Evolutionary conservation across 192 early-diverging fungal genomes (phyloP).

Genomic region (Coemansia sp.): DNA sequence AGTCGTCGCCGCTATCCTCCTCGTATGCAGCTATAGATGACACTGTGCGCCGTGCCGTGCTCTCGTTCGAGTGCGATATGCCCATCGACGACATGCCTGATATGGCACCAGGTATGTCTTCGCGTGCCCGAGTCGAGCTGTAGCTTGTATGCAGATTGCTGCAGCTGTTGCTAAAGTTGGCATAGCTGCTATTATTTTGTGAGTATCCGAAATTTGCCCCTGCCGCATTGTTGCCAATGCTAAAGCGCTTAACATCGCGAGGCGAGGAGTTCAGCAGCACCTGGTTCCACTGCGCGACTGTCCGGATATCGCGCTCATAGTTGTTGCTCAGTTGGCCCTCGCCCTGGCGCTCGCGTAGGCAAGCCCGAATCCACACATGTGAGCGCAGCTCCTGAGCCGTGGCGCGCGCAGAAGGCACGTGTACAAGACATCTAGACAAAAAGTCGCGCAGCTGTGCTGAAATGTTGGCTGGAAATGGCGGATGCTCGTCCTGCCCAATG

Average conservation of each 20-base stretch:
- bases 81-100: conserved; percentile 53
- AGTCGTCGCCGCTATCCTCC: conserved; percentile 55
- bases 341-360: conserved; percentile 36
- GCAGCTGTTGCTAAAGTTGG: conserved; percentile 26
- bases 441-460: conserved; percentile 66
- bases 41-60: conserved; percentile 44
- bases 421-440: conserved; percentile 73
- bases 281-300: conserved; percentile 54
- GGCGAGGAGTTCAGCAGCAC: conserved; percentile 52
- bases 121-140: conserved; percentile 37
- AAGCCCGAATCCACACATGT: conserved; percentile 52
- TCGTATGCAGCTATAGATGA: conserved; percentile 55
- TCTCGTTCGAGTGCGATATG: conserved; percentile 44
- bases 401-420: conserved; percentile 66
- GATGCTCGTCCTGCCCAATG: conserved; percentile 73
- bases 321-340: conserved; percentile 37
- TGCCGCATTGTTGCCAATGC: conserved; percentile 15
- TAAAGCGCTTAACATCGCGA: conserved; percentile 50
- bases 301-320: conserved; percentile 51
- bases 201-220: neutral
- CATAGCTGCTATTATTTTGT: conserved; percentile 17
- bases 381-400: conserved; percentile 67
- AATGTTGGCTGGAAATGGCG: conserved; percentile 66
- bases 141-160: conserved; percentile 43
- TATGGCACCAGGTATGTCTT: conserved; percentile 48